phyloP scores from a whole-genome alignment of 2,329 filamentous ascomycete genomes.

The Talaromyces pinophilus region DNA sequence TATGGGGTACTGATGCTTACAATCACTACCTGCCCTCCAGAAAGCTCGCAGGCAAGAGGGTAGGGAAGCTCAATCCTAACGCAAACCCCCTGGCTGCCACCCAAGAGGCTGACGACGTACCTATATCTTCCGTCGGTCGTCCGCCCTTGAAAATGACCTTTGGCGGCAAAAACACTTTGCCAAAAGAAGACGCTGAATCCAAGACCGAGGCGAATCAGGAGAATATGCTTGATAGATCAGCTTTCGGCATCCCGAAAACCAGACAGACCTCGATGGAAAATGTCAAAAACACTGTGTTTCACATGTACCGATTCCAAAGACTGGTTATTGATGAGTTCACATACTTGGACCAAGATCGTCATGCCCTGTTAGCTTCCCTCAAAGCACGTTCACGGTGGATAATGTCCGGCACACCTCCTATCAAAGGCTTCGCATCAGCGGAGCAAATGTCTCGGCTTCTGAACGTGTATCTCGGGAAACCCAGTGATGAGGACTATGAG shows the following conservation, averaged over 20 bases:
- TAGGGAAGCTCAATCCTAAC: constrained; percentile 24
- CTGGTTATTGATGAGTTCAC: constrained; percentile 67
- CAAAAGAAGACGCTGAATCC: background rate
- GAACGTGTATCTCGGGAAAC: constrained; percentile 55
- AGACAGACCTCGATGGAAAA: background rate
- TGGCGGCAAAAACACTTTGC: background rate
- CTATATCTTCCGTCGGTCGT: background rate
- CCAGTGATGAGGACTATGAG: constrained; percentile 50
- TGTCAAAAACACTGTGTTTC: constrained; percentile 48
- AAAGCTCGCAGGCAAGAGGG: constrained; percentile 33
- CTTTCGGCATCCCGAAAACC: constrained; percentile 6
- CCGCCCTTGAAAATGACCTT: background rate
- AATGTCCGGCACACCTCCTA: constrained; percentile 62
- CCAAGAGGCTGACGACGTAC: background rate
- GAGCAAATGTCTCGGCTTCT: constrained; percentile 61
- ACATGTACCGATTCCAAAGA: constrained; percentile 63
- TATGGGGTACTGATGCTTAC: constrained; percentile 41
- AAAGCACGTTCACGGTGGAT: constrained; percentile 60
- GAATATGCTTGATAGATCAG: background rate
- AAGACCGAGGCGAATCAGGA: background rate
- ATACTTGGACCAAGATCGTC: constrained; percentile 51
- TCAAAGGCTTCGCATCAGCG: constrained; percentile 61
- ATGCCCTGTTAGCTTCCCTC: constrained; percentile 49
- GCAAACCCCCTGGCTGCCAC: background rate
- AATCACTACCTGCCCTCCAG: constrained; percentile 32